Percentiles rank a stretch among this genome's conserved stretches.
Conservation (phyloP, 2,329 filamentous ascomycete species). For the Bipolaris oryzae region DNA sequence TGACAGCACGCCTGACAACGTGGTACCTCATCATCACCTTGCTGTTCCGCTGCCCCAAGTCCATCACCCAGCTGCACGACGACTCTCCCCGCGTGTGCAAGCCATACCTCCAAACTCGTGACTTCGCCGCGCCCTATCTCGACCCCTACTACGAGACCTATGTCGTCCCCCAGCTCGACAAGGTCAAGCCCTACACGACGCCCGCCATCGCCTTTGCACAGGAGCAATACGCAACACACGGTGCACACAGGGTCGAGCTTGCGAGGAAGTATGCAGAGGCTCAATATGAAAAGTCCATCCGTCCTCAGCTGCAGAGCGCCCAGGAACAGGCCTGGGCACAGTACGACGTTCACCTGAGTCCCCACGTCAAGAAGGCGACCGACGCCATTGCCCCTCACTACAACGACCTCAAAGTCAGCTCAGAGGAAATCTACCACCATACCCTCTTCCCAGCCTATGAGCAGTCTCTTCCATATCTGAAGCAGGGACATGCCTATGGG, state of each 20-base stretch:
- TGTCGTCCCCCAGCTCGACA: constrained; percentile 79
- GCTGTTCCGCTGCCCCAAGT: constrained; percentile 80
- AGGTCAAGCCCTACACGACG: constrained; percentile 73
- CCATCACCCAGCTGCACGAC: constrained; percentile 69
- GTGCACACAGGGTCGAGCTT: constrained; percentile 72
- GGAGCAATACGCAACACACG: constrained; percentile 69
- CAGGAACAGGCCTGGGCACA: constrained; percentile 65
- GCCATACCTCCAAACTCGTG: constrained; percentile 72
- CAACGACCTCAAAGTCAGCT: constrained; percentile 65
- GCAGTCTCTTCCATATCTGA: constrained; percentile 73
- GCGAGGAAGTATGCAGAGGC: constrained; percentile 68
- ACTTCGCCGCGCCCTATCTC: constrained; percentile 73
- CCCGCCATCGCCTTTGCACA: constrained; percentile 71
- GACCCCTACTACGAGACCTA: constrained; percentile 87
- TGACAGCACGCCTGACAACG: constrained; percentile 62
- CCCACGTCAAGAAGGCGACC: constrained; percentile 70
- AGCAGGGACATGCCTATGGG: constrained; percentile 69
- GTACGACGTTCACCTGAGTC: constrained; percentile 74
- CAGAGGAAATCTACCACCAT: constrained; percentile 71
- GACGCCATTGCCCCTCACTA: constrained; percentile 73
- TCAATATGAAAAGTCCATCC: constrained; percentile 79
- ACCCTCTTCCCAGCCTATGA: constrained; percentile 77
- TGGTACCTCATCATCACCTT: constrained; percentile 88
- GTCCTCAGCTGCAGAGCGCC: constrained; percentile 73
- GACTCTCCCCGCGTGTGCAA: constrained; percentile 79